phyloP scores from a whole-genome alignment of 495 filamentous ascomycete species.

The Aspergillus asperescens region DNA sequence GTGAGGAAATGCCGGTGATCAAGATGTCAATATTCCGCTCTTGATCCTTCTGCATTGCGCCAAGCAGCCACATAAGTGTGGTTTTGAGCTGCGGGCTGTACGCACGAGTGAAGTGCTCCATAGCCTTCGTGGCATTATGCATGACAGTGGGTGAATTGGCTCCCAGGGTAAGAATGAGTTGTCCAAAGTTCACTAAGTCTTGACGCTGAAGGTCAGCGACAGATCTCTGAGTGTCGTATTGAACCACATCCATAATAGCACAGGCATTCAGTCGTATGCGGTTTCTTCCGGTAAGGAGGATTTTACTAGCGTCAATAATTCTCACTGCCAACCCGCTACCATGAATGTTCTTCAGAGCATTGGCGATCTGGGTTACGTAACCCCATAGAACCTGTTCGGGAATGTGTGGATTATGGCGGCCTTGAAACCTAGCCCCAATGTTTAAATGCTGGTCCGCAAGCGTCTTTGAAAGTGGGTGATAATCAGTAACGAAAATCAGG shows the following conservation, averaged over 20 bases:
- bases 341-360: slow-evolving; percentile 82
- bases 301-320: slow-evolving; percentile 76
- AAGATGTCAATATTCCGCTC: slow-evolving; percentile 72
- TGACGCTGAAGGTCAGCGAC: slow-evolving; percentile 75
- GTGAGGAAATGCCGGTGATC: slow-evolving; percentile 65
- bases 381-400: slow-evolving; percentile 81
- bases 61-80: slow-evolving; percentile 70
- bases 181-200: slow-evolving; percentile 82
- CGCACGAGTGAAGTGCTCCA: slow-evolving; percentile 65
- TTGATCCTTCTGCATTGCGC: slow-evolving; percentile 42
- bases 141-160: slow-evolving; percentile 54
- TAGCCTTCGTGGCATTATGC: slow-evolving; percentile 53
- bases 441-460: slow-evolving; percentile 78
- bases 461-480: slow-evolving; percentile 86
- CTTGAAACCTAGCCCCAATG: slow-evolving; percentile 47
- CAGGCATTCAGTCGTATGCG: slow-evolving; percentile 87
- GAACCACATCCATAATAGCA: slow-evolving; percentile 78
- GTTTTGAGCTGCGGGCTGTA: slow-evolving; percentile 72
- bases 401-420: slow-evolving; percentile 47
- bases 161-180: slow-evolving; percentile 72
- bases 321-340: slow-evolving; percentile 72
- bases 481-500: slow-evolving; percentile 88
- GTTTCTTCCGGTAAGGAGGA: slow-evolving; percentile 64
- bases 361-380: slow-evolving; percentile 90
- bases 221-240: slow-evolving; percentile 61